phyloP scores from a whole-genome alignment of 2,329 filamentous ascomycete species.

The Microdochium bolleyi region DNA sequence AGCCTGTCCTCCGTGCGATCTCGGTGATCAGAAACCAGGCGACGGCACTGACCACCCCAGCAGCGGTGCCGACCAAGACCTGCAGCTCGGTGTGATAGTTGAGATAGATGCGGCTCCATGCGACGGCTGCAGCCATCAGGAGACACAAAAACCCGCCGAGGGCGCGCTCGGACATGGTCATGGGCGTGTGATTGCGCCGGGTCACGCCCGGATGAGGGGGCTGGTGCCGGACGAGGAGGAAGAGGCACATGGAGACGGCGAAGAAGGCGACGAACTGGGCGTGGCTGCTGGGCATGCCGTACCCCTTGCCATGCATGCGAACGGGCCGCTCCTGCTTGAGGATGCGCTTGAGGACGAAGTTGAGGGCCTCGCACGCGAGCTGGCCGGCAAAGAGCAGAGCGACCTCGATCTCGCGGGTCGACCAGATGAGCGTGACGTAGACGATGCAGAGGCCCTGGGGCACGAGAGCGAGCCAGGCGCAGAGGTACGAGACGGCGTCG shows the following conservation, averaged over 20 bases:
- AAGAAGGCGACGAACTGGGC: conserved; percentile 94
- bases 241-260: conserved; percentile 73
- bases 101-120: conserved; percentile 79
- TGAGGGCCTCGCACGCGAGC: conserved; percentile 82
- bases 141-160: conserved; percentile 46
- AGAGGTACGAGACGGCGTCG: conserved; percentile 77
- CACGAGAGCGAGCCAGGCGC: conserved; percentile 88
- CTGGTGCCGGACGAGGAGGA: conserved; percentile 73
- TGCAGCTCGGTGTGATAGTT: conserved; percentile 87
- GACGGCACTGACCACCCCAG: conserved; percentile 63
- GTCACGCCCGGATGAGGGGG: conserved; percentile 34
- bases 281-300: conserved; percentile 94
- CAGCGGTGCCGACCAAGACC: conserved; percentile 70
- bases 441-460: conserved; percentile 86
- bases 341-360: conserved; percentile 80
- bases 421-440: conserved; percentile 86
- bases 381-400: conserved; percentile 86
- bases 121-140: conserved; percentile 58
- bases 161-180: conserved; percentile 56
- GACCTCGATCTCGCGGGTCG: conserved; percentile 84
- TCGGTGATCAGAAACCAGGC: conserved; percentile 72
- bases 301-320: conserved; percentile 83
- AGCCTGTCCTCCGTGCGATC: conserved; percentile 57
- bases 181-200: conserved; percentile 39
- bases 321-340: conserved; percentile 88